phyloP scores from a whole-genome alignment of 331 rosid species.

The Arachis monticola region DNA sequence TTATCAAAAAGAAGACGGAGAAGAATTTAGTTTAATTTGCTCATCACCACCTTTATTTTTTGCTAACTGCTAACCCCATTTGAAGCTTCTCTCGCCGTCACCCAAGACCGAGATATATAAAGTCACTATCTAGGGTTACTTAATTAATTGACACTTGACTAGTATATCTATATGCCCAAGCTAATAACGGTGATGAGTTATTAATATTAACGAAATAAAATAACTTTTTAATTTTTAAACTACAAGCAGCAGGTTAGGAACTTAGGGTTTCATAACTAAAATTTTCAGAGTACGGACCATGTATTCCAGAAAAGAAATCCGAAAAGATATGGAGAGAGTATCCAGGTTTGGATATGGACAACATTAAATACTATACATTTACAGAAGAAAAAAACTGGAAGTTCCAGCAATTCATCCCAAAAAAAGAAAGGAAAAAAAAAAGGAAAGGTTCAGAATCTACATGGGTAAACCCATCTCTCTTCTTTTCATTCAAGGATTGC shows the following conservation, averaged over 20 bases:
- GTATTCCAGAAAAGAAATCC: not conserved
- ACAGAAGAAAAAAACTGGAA: not conserved
- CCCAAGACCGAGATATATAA: not conserved
- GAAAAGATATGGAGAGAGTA: not conserved
- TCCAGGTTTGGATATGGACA: not conserved
- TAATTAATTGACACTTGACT: not conserved
- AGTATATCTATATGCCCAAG: not conserved
- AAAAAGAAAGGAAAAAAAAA: too few relatives aligned
- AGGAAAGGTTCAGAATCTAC: not conserved
- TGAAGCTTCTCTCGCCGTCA: conserved; percentile 16
- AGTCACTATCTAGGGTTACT: conserved; percentile 1
- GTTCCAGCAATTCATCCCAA: not conserved
- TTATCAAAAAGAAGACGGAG: too few relatives aligned
- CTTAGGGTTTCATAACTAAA: not conserved
- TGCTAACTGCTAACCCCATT: not conserved
- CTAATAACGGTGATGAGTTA: not conserved
- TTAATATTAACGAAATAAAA: not conserved
- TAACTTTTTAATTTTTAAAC: not conserved
- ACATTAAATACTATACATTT: not conserved
- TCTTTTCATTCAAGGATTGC: conserved; percentile 4
- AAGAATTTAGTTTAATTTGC: too few relatives aligned
- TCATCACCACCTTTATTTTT: too few relatives aligned
- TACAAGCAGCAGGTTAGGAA: not conserved
- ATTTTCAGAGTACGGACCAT: conserved; percentile 31
- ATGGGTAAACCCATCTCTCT: not conserved